Conservation (phyloP, 176 grass and related monocot species). For the Oryza glaberrima region DNA sequence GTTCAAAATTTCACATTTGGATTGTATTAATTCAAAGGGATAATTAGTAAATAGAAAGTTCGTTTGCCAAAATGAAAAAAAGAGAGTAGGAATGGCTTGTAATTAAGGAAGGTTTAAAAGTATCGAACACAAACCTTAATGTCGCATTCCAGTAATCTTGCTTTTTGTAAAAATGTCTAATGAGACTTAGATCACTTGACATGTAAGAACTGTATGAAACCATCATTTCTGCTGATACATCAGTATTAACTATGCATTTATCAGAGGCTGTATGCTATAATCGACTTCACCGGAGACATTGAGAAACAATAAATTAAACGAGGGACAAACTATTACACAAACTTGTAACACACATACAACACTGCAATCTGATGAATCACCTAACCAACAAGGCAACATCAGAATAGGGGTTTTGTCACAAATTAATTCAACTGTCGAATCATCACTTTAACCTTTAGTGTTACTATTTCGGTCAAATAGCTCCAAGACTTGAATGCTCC, state of each 20-base stretch:
- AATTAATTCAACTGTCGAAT: conserved; percentile 18
- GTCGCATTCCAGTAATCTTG: neutral
- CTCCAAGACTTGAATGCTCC: conserved; percentile 21
- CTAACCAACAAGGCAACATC: neutral
- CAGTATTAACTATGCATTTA: conserved; percentile 5
- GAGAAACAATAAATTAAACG: neutral
- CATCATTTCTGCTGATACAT: conserved; percentile 4
- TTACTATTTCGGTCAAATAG: conserved; percentile 1
- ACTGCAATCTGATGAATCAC: conserved; percentile 5
- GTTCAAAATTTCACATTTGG: neutral
- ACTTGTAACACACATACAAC: neutral
- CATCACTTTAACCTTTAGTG: neutral
- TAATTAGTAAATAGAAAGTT: conserved; percentile 5
- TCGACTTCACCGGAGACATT: neutral
- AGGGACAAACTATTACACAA: neutral
- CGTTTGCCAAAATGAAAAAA: neutral
- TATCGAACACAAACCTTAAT: conserved; percentile 2
- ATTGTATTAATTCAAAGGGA: neutral
- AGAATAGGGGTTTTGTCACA: neutral
- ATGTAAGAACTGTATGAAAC: neutral
- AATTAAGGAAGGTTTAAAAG: conserved; percentile 12
- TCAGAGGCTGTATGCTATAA: neutral
- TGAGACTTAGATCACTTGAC: neutral
- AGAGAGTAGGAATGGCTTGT: neutral
- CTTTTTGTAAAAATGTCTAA: neutral